These are phyloP conservation scores for Globisporangium perplexum DNA, from an alignment of 352 stramenopile species.

Conservation along the genomic window DNA sequence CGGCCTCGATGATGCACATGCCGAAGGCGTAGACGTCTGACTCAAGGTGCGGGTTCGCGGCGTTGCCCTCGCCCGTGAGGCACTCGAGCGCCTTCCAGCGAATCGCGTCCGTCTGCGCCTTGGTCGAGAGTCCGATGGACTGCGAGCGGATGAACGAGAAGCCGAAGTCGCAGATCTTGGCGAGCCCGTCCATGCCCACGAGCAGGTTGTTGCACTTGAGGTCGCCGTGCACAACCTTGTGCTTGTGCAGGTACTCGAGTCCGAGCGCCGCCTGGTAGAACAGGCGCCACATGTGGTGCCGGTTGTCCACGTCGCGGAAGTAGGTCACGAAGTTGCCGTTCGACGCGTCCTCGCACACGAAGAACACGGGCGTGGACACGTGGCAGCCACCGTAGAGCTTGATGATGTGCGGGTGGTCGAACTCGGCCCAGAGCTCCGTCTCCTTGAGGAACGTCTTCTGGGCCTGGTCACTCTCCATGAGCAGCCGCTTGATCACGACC, in stretches of 20 bases:
- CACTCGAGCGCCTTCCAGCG: constrained; percentile 42
- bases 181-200: constrained; percentile 37
- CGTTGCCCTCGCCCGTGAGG: constrained; percentile 11
- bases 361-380: constrained; percentile 16
- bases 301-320: constrained; percentile 16
- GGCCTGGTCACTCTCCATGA: not conserved
- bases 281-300: constrained; percentile 15
- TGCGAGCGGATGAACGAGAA: constrained; percentile 30
- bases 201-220: constrained; percentile 88
- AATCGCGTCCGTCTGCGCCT: constrained; percentile 26
- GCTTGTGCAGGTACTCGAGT: constrained; percentile 48
- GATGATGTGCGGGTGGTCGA: constrained; percentile 27
- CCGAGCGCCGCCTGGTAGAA: constrained; percentile 42
- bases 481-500: constrained; percentile 34
- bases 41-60: constrained; percentile 17
- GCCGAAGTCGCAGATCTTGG: constrained; percentile 42
- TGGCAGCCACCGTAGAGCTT: constrained; percentile 28
- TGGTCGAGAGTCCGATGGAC: constrained; percentile 21
- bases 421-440: constrained; percentile 23
- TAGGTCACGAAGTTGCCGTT: constrained; percentile 35
- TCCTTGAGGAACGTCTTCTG: constrained; percentile 21
- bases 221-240: constrained; percentile 76
- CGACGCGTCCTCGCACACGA: constrained; percentile 33
- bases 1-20: constrained; percentile 39
- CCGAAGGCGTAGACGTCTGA: constrained; percentile 38